Evolutionary conservation across 805 yeast genomes (phyloP).

Genomic region (Blastobotrys chiropterorum): DNA sequence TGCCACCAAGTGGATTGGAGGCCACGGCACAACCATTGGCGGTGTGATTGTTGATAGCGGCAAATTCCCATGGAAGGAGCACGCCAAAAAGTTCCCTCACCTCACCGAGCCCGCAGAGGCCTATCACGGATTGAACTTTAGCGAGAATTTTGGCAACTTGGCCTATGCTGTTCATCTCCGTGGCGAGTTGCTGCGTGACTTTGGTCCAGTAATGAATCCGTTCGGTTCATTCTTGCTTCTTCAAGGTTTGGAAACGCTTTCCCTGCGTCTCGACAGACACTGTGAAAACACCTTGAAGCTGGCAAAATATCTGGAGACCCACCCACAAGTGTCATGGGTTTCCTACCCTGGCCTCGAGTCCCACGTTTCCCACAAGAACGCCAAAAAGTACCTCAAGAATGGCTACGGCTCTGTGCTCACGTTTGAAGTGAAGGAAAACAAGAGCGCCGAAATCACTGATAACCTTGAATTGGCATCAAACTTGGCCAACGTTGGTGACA

Average conservation of each 20-base stretch:
- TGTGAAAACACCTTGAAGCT: constrained; percentile 73
- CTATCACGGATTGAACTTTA: constrained; percentile 81
- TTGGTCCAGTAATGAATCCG: constrained; percentile 86
- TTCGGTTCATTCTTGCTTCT: constrained; percentile 79
- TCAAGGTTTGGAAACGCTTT: constrained; percentile 92
- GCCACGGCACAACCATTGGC: constrained; percentile 92
- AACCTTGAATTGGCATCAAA: constrained; percentile 78
- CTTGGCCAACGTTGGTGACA: constrained; percentile 95
- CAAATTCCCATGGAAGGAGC: constrained; percentile 82
- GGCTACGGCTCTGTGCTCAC: constrained; percentile 88
- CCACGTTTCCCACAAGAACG: constrained; percentile 70
- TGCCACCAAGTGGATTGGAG: constrained; percentile 97
- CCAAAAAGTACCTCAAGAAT: constrained; percentile 72
- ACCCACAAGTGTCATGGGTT: constrained; percentile 76
- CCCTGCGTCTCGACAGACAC: constrained; percentile 91
- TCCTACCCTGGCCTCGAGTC: constrained; percentile 85
- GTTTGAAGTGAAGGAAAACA: constrained; percentile 77
- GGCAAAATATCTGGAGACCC: constrained; percentile 65
- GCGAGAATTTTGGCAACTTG: constrained; percentile 72
- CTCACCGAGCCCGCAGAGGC: constrained; percentile 88
- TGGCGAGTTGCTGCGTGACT: constrained; percentile 81
- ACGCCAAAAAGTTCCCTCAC: constrained; percentile 87
- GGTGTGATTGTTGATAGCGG: constrained; percentile 90
- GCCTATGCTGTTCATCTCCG: constrained; percentile 79
- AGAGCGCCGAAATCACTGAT: constrained; percentile 74